Evolutionary conservation across 2,329 filamentous ascomycete genomes (phyloP).

Genomic region (Colletotrichum truncatum): DNA sequence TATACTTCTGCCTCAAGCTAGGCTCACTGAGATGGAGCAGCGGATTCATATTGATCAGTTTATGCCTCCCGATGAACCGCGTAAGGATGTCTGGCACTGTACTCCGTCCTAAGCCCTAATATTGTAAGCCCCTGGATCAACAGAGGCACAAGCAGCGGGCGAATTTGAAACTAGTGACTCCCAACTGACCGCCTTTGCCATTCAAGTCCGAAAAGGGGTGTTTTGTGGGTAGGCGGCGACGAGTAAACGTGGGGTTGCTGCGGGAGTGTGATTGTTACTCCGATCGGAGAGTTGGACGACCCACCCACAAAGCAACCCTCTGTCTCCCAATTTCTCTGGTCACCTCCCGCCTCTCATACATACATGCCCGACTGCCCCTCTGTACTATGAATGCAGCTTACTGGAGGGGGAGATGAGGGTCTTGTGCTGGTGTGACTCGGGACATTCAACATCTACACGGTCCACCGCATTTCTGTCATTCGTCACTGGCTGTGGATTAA

Average conservation of each 20-base stretch:
- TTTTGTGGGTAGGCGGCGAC: slow-evolving; percentile 4
- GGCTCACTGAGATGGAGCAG: neutral
- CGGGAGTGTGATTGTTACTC: neutral
- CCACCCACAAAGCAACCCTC: neutral
- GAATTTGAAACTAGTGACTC: neutral
- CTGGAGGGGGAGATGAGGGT: neutral
- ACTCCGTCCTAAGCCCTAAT: too few species aligned
- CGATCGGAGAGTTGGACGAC: slow-evolving; percentile 2
- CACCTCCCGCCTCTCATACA: neutral
- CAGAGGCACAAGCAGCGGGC: neutral
- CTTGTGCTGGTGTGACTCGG: neutral
- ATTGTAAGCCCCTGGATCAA: too few species aligned
- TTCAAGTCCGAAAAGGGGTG: neutral
- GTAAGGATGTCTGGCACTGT: too few species aligned
- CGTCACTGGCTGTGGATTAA: neutral
- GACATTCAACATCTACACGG: neutral
- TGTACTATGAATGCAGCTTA: neutral
- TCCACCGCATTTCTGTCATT: neutral
- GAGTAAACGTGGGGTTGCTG: slow-evolving; percentile 1
- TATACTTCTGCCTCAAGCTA: too few species aligned
- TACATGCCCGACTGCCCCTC: neutral
- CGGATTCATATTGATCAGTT: neutral
- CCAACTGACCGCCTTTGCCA: slow-evolving; percentile 5
- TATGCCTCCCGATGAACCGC: neutral
- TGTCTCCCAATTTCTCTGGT: neutral